These are phyloP conservation scores for Imleria badia DNA, from an alignment of 768 basidiomycete species.

Conservation along the genomic window DNA sequence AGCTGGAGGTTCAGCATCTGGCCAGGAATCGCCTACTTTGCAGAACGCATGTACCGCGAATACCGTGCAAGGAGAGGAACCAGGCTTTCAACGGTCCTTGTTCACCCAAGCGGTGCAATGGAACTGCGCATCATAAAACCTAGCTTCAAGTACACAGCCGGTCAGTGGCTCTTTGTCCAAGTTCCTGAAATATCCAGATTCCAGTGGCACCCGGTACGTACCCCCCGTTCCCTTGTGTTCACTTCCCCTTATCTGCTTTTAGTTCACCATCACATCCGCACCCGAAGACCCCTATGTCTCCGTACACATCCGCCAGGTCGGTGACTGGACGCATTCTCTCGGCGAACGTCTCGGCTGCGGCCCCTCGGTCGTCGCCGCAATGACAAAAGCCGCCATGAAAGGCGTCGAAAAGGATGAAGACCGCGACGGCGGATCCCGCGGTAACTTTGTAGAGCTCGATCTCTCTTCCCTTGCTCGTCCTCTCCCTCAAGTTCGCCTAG, in stretches of 20 bases:
- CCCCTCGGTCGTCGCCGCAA: conserved; percentile 69
- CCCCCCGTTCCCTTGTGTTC: neutral
- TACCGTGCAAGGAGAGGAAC: conserved; percentile 78
- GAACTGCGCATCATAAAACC: conserved; percentile 91
- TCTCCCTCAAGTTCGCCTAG: conserved; percentile 74
- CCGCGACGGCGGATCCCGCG: conserved; percentile 50
- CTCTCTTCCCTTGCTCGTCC: conserved; percentile 43
- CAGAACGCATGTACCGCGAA: conserved; percentile 83
- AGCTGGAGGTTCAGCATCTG: conserved; percentile 93
- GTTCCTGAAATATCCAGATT: conserved; percentile 79
- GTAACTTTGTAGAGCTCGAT: conserved; percentile 82
- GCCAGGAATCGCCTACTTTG: conserved; percentile 88
- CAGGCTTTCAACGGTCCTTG: conserved; percentile 77
- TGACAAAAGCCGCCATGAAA: conserved; percentile 78
- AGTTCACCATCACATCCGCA: conserved; percentile 95
- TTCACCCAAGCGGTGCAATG: conserved; percentile 92
- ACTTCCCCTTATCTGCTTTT: neutral
- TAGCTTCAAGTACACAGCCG: conserved; percentile 86
- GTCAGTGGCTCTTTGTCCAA: conserved; percentile 90
- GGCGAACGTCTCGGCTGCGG: conserved; percentile 86
- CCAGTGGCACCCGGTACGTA: conserved; percentile 96
- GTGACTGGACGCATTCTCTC: conserved; percentile 81
- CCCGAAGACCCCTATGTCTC: conserved; percentile 94
- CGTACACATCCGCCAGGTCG: conserved; percentile 91
- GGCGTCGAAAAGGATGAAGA: conserved; percentile 62